Evolutionary conservation across 2,329 filamentous ascomycete species (phyloP), one percentile per base, ranked within the genome.

Genomic region (Zymoseptoria passerinii): DNA sequence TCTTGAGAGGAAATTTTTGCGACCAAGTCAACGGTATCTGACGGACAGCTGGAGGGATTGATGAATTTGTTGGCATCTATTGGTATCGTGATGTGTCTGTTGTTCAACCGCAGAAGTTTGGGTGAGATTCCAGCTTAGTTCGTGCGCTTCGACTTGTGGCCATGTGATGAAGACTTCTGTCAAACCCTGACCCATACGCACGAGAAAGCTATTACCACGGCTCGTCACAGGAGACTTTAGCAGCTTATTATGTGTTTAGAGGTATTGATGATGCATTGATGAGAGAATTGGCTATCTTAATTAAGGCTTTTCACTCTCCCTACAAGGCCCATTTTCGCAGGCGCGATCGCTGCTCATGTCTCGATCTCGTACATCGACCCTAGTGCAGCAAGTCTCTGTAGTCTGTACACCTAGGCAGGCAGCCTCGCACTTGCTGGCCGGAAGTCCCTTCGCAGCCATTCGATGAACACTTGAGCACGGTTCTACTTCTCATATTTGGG

Each of bases 391-490:
- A 63, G 51, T 28, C 57, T 59, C 19, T 57, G 57, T 16, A 56
- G 59, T 8, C n/a, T n/a, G n/a, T n/a, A n/a, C n/a, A n/a, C n/a
- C n/a, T n/a, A n/a, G n/a, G n/a, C n/a, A n/a, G 61, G 61, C 54
- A 63, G 55, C 61, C 61, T 63, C 1, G 61, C 61, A 61, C 62
- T 64, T 27, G 62, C 62, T 13, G 61, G 62, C 44, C 62, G 48
- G 56, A 61, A 57, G 18, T 63, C 62, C 28, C 54, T 54, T 9
- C 59, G 61, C 29, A 64, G 50, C 62, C 61, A 64, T n/a, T 64
- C 59, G 27, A 59, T 58, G 20, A 64, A 64, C 8, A 60, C 56
- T 20, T 60, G 28, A 19, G 61, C 60, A 1, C 58, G 62, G 28
- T 63, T 64, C 51, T 64, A 58, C 49, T 61, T 63, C 49, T 61